Base-by-base conservation (phyloP, 495 filamentous ascomycete species). In the Podospora anserina region DNA sequence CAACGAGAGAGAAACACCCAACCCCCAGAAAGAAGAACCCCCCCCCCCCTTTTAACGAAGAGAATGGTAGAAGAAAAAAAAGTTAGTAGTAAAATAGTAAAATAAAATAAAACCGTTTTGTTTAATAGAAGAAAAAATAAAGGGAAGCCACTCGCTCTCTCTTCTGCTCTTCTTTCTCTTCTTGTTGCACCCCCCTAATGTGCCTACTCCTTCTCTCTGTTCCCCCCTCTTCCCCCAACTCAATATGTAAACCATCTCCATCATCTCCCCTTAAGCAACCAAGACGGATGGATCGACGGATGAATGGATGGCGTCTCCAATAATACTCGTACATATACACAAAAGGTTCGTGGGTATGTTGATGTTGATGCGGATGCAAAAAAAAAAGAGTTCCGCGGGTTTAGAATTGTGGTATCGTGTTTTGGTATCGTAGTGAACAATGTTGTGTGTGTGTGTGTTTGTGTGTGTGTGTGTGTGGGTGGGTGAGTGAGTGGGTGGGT, bases 251-350 rank as follows among this genome's bases (percentile, higher is more conserved):
- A 28, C 27, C 59, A 39, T 30, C 7, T 23, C 4, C 58, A 5
- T 5, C 20, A 13, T n/a, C 27, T 32, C 16, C 23, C 27, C 16
- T 49, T 1, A 27, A 11, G 5, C 9, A 19, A 19, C 9, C 4
- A 32, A 32, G 30, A 32, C 30, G 30, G 30, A 32, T 32, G 30
- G 23, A 23, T 23, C 23, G 23, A 23, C 23, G 23, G 30, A 32
- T 7, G 30, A 7, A 32, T 32, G 30, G 30, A 32, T 32, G 30
- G 30, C 30, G 34, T 32, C 34, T 32, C 61, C 27, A 44, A 13
- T 32, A 63, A 67, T 67, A 70, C 62, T 66, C 30, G 60, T 69
- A 70, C 65, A 70, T 60, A 67, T 70, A 70, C 49, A 70, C 59
- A 32, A 32, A 32, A 49, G 30, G 23, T 23, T 62, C 13, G 23